These are phyloP conservation scores for Geotrichum europaeum DNA, from an alignment of 1,139 yeast species.

Conservation along the genomic window DNA sequence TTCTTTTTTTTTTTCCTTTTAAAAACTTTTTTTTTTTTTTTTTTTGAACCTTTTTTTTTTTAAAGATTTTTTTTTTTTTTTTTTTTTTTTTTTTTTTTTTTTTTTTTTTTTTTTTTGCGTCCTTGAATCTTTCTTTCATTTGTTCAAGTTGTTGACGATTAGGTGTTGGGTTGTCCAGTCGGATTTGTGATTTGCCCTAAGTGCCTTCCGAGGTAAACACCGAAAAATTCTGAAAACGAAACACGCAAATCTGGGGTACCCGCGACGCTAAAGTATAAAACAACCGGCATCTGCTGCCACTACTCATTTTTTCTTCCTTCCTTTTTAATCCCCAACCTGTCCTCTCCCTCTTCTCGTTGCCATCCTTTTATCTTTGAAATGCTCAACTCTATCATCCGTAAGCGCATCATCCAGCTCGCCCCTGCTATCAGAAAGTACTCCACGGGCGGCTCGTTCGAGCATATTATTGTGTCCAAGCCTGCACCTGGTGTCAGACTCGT, in stretches of 20 bases:
- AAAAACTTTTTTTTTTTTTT: not conserved
- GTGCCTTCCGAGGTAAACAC: not conserved
- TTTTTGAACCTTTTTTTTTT: not conserved
- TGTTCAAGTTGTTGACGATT: not conserved
- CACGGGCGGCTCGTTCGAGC: slow-evolving; percentile 35
- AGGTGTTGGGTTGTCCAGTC: not conserved
- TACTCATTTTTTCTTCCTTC: not conserved
- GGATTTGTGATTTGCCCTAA: not conserved
- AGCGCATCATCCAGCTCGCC: not conserved
- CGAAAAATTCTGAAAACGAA: not conserved
- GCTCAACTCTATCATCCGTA: slow-evolving; percentile 2
- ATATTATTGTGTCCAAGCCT: slow-evolving; percentile 39
- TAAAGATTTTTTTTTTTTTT: too few relatives aligned
- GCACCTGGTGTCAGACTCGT: slow-evolving; percentile 42
- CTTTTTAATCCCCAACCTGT: not conserved
- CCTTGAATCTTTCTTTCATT: not conserved
- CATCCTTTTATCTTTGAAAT: not conserved
- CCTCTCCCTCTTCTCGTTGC: not conserved
- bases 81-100: too few relatives aligned
- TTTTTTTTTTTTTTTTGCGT: not conserved
- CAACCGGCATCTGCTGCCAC: not conserved
- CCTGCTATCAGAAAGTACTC: slow-evolving; percentile 11
- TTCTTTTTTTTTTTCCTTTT: too few relatives aligned
- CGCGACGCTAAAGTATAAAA: not conserved
- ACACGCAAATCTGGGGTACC: not conserved